Conservation (phyloP, 2,329 filamentous ascomycete genomes). For the Phialophora macrospora region DNA sequence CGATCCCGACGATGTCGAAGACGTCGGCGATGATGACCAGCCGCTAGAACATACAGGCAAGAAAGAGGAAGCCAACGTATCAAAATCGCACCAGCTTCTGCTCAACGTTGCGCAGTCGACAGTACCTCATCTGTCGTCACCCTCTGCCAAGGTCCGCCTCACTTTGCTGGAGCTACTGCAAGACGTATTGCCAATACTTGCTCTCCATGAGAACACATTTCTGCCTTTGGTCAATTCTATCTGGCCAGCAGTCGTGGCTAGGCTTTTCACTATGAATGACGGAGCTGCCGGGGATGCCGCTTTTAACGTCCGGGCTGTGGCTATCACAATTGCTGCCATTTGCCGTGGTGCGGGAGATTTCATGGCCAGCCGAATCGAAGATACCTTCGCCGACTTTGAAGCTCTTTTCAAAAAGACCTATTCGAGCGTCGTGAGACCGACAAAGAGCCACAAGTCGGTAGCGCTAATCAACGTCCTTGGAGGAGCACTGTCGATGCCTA, state of each 20-base stretch:
- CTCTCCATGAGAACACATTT: slow-evolving; percentile 78
- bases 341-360: slow-evolving; percentile 80
- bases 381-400: slow-evolving; percentile 62
- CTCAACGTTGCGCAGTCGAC: slow-evolving; percentile 80
- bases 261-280: slow-evolving; percentile 56
- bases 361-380: slow-evolving; percentile 73
- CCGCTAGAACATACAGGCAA: slow-evolving; percentile 35
- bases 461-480: neutral
- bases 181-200: slow-evolving; percentile 73
- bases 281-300: slow-evolving; percentile 66
- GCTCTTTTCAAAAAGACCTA: slow-evolving; percentile 45
- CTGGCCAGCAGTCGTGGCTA: slow-evolving; percentile 80
- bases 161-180: slow-evolving; percentile 77
- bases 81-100: slow-evolving; percentile 79
- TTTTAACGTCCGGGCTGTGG: slow-evolving; percentile 57
- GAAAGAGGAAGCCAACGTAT: slow-evolving; percentile 53
- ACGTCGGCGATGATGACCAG: slow-evolving; percentile 10
- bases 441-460: neutral
- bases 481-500: neutral
- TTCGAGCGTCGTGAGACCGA: neutral
- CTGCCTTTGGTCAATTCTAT: slow-evolving; percentile 86
- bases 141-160: slow-evolving; percentile 76
- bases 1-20: neutral
- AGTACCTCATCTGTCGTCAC: slow-evolving; percentile 87
- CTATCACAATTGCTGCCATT: slow-evolving; percentile 69